Evolutionary conservation across 1,139 yeast genomes (phyloP).

Genomic region (Dujonia santamariae): DNA sequence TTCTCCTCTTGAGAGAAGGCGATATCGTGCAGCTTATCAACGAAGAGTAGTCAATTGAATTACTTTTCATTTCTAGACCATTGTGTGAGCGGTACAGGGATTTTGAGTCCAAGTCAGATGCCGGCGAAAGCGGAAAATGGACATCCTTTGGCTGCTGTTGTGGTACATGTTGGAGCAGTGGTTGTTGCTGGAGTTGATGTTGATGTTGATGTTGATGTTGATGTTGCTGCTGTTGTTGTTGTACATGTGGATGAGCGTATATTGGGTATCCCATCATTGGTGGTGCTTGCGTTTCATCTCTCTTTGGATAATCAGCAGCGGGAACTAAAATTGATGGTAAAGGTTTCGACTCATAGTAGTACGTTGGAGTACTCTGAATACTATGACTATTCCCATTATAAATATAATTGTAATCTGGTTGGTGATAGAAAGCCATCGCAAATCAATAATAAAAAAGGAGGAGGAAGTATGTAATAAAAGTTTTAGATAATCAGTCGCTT

Average conservation of each 20-base stretch:
- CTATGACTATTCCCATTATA: background rate
- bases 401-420: background rate
- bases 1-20: constrained; percentile 33
- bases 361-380: background rate
- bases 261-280: too few relatives aligned
- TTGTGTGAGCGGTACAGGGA: background rate
- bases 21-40: constrained; percentile 36
- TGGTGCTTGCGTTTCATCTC: too few relatives aligned
- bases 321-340: constrained; percentile 3
- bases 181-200: background rate
- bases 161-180: background rate
- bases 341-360: constrained; percentile 4
- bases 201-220: constrained; percentile 1
- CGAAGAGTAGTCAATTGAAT: constrained; percentile 33
- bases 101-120: constrained; percentile 3
- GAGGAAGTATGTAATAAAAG: too few relatives aligned
- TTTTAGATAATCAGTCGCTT: too few relatives aligned
- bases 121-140: constrained; percentile 6
- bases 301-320: constrained; percentile 1
- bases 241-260: too few relatives aligned
- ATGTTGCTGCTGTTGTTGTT: background rate
- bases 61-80: background rate
- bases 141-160: constrained; percentile 3
- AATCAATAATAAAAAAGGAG: too few relatives aligned
- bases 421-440: constrained; percentile 5